Evolutionary conservation across 805 yeast genomes (phyloP).

Genomic region (Monosporozyma siamensis): DNA sequence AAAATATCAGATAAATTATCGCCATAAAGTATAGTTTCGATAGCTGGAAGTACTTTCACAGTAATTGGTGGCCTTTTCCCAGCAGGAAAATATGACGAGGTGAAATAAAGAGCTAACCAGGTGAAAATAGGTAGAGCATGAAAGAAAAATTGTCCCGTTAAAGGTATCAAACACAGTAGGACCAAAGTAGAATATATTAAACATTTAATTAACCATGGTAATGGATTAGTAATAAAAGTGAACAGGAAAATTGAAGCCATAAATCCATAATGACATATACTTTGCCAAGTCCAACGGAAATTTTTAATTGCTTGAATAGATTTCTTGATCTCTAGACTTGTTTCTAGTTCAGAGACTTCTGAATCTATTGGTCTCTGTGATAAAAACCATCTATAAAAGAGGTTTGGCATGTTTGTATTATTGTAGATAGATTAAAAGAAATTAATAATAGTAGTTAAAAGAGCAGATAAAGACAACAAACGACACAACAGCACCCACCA

Average conservation of each 20-base stretch:
- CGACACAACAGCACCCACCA: no score
- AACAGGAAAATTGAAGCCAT: conserved; percentile 44
- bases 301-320: conserved; percentile 35
- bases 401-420: conserved; percentile 26
- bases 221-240: conserved; percentile 52
- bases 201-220: conserved; percentile 34
- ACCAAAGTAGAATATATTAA: conserved; percentile 33
- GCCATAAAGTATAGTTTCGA: conserved; percentile 87
- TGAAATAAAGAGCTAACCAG: conserved; percentile 78
- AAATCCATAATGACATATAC: conserved; percentile 44
- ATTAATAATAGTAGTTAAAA: not conserved
- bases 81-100: conserved; percentile 64
- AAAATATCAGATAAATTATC: conserved; percentile 78
- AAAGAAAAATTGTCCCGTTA: conserved; percentile 75
- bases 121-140: conserved; percentile 75
- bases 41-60: conserved; percentile 80
- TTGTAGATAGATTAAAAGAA: not conserved
- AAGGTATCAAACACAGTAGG: conserved; percentile 51
- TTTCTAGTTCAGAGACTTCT: conserved; percentile 35
- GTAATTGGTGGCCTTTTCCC: conserved; percentile 78
- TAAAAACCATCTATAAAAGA: conserved; percentile 44
- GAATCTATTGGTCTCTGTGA: conserved; percentile 43
- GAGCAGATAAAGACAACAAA: no score
- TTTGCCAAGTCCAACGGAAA: conserved; percentile 38
- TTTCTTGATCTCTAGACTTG: conserved; percentile 38